Base-by-base conservation (phyloP, 306 rosid species). In the Cercis canadensis region DNA sequence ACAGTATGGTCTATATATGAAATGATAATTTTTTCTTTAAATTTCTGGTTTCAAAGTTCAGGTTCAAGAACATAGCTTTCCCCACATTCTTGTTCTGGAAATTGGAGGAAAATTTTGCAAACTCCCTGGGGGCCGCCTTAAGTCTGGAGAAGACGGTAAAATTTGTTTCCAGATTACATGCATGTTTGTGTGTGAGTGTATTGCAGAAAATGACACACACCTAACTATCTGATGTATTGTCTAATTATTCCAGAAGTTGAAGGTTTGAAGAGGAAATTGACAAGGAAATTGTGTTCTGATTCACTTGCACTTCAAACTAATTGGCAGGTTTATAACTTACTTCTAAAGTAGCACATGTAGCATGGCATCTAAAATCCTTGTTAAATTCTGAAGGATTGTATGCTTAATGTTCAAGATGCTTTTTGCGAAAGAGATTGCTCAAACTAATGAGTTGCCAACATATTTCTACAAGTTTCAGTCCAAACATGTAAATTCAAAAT, bases 81-180 rank as follows among this genome's bases (percentile, higher is more conserved):
- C 91, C 14, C 91, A 87, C 74, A 81, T 87, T 60, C 88, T 84
- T 53, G 85, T 84, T 47, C 75, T 87, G 65, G 86, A 87, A 83
- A 84, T 87, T 24, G 88, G 91, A 55, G 81, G 81, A 64, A 84
- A 88, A 18, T 84, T 87, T 75, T 87, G 91, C 77, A 87, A 87
- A 71, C 91, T 87, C 56, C 91, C 91, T 3, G 91, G 88, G 8
- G 91, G 91, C 44, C 83, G 91, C 21, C 62, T 87, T 61, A 84
- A 87, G 74, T 87, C 91, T n/a, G 91, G 91, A 49, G 91, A 87
- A 78, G 81, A 87, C 73, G 91, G 91, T 84, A 81, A 8, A 65
- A 24, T 19, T 8, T 39, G n/a, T 12, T 12, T 9, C 32, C 13
- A 34, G 46, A 41, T 8, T 9, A 7, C 2, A 41, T 41, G 46